These are phyloP conservation scores for Batkoa obscura DNA, from an alignment of 371 early-diverging fungal genomes.

Conservation along the genomic window DNA sequence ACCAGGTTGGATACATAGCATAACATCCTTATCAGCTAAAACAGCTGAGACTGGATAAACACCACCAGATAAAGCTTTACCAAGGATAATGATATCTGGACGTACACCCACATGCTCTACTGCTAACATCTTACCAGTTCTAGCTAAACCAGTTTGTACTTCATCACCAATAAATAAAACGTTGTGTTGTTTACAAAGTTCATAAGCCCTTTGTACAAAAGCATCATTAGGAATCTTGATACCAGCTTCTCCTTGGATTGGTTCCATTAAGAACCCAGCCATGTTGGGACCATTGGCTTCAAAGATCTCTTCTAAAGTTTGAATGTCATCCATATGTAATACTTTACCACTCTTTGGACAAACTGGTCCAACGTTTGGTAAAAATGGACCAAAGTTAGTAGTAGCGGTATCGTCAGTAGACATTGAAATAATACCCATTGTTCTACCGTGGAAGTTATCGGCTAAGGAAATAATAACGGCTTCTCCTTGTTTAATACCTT, in stretches of 20 bases:
- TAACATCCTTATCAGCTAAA: slow-evolving; percentile 67
- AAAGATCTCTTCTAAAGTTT: slow-evolving; percentile 72
- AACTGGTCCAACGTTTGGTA: slow-evolving; percentile 67
- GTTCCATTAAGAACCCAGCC: slow-evolving; percentile 90
- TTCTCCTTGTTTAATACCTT: slow-evolving; percentile 65
- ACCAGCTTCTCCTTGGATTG: slow-evolving; percentile 95
- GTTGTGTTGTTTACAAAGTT: slow-evolving; percentile 88
- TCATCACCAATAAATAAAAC: slow-evolving; percentile 93
- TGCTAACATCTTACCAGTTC: slow-evolving; percentile 89
- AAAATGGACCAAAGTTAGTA: slow-evolving; percentile 78
- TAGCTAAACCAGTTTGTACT: slow-evolving; percentile 90
- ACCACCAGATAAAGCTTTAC: slow-evolving; percentile 90
- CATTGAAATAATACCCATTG: slow-evolving; percentile 88
- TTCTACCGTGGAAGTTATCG: slow-evolving; percentile 95
- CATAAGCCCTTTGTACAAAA: slow-evolving; percentile 62
- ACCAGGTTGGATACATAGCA: slow-evolving; percentile 87
- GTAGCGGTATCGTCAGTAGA: slow-evolving; percentile 80
- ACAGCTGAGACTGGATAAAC: slow-evolving; percentile 94
- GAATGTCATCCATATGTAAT: slow-evolving; percentile 65
- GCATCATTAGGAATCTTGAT: slow-evolving; percentile 87
- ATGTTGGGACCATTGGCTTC: slow-evolving; percentile 59
- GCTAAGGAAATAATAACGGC: slow-evolving; percentile 69
- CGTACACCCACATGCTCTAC: slow-evolving; percentile 74
- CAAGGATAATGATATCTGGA: slow-evolving; percentile 85
- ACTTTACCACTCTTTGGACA: slow-evolving; percentile 41